Conservation (phyloP, 495 filamentous ascomycete species). For the Terfezia claveryi region DNA sequence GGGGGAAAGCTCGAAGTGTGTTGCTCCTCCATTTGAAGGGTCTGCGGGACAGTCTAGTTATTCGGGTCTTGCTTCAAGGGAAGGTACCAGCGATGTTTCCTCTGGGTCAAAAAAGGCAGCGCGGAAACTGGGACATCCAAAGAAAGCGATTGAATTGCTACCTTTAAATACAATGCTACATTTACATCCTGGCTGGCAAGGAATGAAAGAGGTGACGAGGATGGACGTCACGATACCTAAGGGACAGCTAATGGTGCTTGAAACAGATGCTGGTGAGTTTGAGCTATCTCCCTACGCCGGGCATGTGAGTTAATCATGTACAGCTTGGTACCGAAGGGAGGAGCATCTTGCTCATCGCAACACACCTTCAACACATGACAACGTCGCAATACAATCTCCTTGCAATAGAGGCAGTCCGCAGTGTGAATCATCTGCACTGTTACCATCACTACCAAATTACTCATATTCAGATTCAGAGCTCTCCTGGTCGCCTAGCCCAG, state of each 20-base stretch:
- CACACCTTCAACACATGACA: too few species aligned
- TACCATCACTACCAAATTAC: too few species aligned
- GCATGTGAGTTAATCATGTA: too few species aligned
- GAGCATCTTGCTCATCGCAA: too few species aligned
- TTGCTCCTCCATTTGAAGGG: not conserved
- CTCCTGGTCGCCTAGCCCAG: constrained; percentile 5
- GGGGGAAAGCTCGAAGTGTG: too few species aligned
- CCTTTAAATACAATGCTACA: not conserved
- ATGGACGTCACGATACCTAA: constrained; percentile 33
- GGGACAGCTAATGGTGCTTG: constrained; percentile 27
- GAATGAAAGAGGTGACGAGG: constrained; percentile 23
- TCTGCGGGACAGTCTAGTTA: not conserved
- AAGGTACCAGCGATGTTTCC: not conserved
- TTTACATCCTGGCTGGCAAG: constrained; percentile 9
- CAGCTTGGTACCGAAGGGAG: too few species aligned
- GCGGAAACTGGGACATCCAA: not conserved
- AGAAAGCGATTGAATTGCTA: not conserved
- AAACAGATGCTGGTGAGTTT: too few species aligned
- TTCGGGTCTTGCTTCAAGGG: too few species aligned
- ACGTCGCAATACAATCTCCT: too few species aligned
- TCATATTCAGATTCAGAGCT: not conserved
- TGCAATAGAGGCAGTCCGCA: too few species aligned
- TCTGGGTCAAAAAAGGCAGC: not conserved
- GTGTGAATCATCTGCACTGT: too few species aligned
- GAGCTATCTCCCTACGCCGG: too few species aligned